A percentile compares a stretch with the other conserved stretches of the same genome.
Evolutionary conservation across 768 basidiomycete genomes (phyloP).

Genomic region (Auricularia heimuer): DNA sequence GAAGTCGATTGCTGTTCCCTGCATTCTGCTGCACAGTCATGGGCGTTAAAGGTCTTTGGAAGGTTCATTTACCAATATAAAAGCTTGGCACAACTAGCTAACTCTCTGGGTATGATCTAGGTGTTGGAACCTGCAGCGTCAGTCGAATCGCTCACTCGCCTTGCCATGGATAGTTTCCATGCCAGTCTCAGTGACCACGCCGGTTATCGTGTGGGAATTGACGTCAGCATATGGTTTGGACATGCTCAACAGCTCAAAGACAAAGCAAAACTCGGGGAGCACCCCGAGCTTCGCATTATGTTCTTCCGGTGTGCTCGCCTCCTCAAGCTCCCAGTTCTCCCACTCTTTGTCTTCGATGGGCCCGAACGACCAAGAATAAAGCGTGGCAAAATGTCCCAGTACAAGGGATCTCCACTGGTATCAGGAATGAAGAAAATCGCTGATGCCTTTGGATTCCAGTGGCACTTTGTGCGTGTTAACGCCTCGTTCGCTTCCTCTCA

Average conservation of each 20-base stretch:
- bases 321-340: conserved; percentile 68
- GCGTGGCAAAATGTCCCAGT: conserved; percentile 24
- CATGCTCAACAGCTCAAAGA: neutral
- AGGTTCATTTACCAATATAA: neutral
- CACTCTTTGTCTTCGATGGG: conserved; percentile 89
- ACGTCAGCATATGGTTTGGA: conserved; percentile 75
- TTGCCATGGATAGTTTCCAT: conserved; percentile 66
- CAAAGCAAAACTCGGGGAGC: conserved; percentile 43
- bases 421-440: conserved; percentile 22
- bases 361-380: conserved; percentile 75
- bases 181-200: conserved; percentile 53
- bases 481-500: conserved; percentile 13
- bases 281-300: conserved; percentile 72
- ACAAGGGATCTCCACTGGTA: conserved; percentile 20
- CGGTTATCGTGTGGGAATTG: conserved; percentile 80
- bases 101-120: conserved; percentile 27
- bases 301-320: conserved; percentile 81
- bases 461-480: conserved; percentile 29
- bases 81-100: conserved; percentile 19
- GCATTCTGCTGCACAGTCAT: neutral
- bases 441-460: conserved; percentile 29
- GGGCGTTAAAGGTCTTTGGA: neutral
- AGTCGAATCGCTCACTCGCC: conserved; percentile 63
- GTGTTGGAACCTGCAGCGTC: conserved; percentile 62
- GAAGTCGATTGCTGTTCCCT: too few species aligned